Evolutionary conservation across 768 basidiomycete species (phyloP).

Genomic region (Rhizopogon vesiculosus): DNA sequence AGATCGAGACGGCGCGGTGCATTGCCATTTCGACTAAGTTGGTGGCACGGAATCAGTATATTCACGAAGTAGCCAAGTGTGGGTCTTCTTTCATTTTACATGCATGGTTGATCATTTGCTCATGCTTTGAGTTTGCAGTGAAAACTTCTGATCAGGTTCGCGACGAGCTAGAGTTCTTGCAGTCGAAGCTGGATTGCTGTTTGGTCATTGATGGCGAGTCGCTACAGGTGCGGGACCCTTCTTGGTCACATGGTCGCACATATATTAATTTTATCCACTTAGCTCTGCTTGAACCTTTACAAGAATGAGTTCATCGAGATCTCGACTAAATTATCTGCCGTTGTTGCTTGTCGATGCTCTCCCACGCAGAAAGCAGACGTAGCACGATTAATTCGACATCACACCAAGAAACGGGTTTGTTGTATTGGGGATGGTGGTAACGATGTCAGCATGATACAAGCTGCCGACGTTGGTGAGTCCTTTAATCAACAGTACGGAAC

Average conservation of each 20-base stretch:
- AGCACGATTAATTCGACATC: slow-evolving; percentile 83
- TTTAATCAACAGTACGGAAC: not conserved
- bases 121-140: slow-evolving; percentile 44
- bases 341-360: slow-evolving; percentile 96
- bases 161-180: slow-evolving; percentile 88
- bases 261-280: slow-evolving; percentile 1
- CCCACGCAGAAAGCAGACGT: slow-evolving; percentile 99
- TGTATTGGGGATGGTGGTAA: slow-evolving; percentile 99
- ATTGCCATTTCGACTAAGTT: slow-evolving; percentile 97
- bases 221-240: slow-evolving; percentile 58
- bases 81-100: slow-evolving; percentile 6
- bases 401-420: slow-evolving; percentile 93
- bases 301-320: slow-evolving; percentile 94
- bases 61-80: slow-evolving; percentile 95
- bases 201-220: slow-evolving; percentile 98
- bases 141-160: slow-evolving; percentile 79
- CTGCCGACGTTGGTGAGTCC: slow-evolving; percentile 90
- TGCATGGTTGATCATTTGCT: not conserved
- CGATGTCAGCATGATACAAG: slow-evolving; percentile 99
- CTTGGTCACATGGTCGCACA: not conserved
- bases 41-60: slow-evolving; percentile 94
- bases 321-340: slow-evolving; percentile 91
- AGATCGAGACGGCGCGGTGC: slow-evolving; percentile 97
- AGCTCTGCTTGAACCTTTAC: slow-evolving; percentile 91
- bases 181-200: slow-evolving; percentile 94